Percentiles rank a stretch among this genome's conserved stretches.
Conservation (phyloP, 805 yeast species). For the Ogataea methanolica region DNA sequence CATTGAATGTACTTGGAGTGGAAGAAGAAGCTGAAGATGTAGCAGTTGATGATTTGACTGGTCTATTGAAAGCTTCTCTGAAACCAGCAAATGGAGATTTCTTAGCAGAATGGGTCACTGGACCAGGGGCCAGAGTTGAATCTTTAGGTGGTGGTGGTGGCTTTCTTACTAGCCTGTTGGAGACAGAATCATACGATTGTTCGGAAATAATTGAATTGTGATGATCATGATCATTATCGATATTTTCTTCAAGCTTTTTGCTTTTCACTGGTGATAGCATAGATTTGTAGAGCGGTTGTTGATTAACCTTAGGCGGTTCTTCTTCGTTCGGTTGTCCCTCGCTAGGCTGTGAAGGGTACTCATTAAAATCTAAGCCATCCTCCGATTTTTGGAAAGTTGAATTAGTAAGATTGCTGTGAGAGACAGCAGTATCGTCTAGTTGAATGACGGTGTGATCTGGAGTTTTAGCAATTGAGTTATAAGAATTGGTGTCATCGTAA, state of each 20-base stretch:
- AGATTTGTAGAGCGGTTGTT: conserved; percentile 1
- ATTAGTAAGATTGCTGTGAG: too few relatives aligned
- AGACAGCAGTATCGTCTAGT: not conserved
- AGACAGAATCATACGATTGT: conserved; percentile 2
- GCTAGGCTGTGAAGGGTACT: not conserved
- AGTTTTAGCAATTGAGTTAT: conserved; percentile 18
- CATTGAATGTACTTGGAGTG: not conserved
- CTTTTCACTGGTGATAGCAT: conserved; percentile 3
- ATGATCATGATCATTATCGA: not conserved
- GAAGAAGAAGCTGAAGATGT: not conserved
- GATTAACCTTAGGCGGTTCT: not conserved
- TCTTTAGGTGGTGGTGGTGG: conserved; percentile 13
- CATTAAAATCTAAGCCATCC: not conserved
- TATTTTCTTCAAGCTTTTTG: not conserved
- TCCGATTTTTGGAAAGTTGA: not conserved
- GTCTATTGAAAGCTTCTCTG: conserved; percentile 19
- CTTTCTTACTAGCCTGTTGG: conserved; percentile 9
- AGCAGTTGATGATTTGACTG: conserved; percentile 3
- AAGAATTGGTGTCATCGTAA: conserved; percentile 8
- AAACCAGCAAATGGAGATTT: conserved; percentile 19
- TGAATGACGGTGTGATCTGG: conserved; percentile 12
- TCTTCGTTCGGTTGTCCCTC: too few relatives aligned
- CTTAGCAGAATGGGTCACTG: conserved; percentile 1
- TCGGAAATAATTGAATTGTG: not conserved
- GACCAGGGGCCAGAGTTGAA: not conserved